These are phyloP conservation scores for Poronia punctata DNA, from an alignment of 495 filamentous ascomycete species.

Conservation along the genomic window DNA sequence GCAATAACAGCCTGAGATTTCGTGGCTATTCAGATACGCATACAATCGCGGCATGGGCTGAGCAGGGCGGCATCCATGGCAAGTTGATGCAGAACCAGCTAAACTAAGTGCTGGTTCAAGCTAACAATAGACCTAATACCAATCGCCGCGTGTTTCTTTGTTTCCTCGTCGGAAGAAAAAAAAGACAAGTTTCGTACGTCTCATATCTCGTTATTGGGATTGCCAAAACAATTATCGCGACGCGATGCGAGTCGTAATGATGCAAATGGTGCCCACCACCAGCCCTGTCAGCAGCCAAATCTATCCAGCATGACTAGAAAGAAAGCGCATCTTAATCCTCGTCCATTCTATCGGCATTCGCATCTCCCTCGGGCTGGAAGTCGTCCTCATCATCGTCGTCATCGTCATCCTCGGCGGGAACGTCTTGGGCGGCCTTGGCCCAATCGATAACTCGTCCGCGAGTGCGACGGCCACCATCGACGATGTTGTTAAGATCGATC, in stretches of 20 bases:
- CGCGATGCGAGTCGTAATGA: conserved; percentile 1
- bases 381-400: conserved; percentile 81
- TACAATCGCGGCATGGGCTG: not conserved
- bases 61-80: not conserved
- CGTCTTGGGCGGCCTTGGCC: conserved; percentile 66
- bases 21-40: conserved; percentile 6
- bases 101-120: not conserved
- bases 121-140: not conserved
- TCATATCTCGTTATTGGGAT: not conserved
- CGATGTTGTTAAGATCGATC: conserved; percentile 84
- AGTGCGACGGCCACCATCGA: conserved; percentile 69
- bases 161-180: no score
- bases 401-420: conserved; percentile 63
- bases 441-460: conserved; percentile 79
- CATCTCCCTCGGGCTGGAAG: conserved; percentile 35
- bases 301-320: not conserved
- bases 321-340: conserved; percentile 31
- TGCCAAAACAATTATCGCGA: not conserved
- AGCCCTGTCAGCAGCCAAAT: no score
- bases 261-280: no score
- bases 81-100: conserved; percentile 1
- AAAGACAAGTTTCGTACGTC: not conserved
- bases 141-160: not conserved
- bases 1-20: not conserved
- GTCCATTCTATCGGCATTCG: conserved; percentile 38